Base-by-base conservation (phyloP, 192 early-diverging fungal genomes). In the Glomus cerebriforme region DNA sequence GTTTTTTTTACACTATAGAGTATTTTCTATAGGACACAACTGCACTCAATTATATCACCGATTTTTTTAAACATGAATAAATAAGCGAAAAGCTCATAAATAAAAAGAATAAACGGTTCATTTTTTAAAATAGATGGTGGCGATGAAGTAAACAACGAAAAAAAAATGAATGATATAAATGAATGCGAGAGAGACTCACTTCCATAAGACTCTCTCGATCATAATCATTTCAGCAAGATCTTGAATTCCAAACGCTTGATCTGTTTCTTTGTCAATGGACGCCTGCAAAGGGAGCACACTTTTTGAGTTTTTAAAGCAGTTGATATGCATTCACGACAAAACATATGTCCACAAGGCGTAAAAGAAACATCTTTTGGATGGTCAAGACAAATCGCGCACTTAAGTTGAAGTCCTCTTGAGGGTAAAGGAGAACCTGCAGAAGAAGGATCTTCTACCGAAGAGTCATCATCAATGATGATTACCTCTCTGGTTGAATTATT, bases 371-470 rank as follows among this genome's bases (percentile, higher is more conserved):
- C 64, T 10, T 60, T 37, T 49, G 76, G 76, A 29, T 3, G 32
- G 13, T 78, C 76, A 37, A 78, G 59, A 34, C 76, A 78, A 24
- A 78, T 78, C 3, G 76, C 31, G 65, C 76, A 78, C 24, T 78
- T 78, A 2, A 78, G 12, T 68, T 54, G 35, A 67, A 67, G 65
- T 17, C 31, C 31, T 67, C 22, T 67, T 34, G 3, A 22, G 15
- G 65, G 32, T 37, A 64, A 27, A 64, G 26, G 15, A 4, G 62
- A 31, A 64, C 10, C 10, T 63, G 62, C 19, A 26, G 65, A 34
- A 32, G 65, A n/a, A 15, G 34, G 31, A 37, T 19, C 32, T 34
- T 67, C 32, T 67, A 12, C 63, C 15, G 63, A 3, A 15, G 65
- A 67, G 10, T 67, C 65, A 67, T 67, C 65, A 4, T 67, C 65